Evolutionary conservation across 2,329 filamentous ascomycete species (phyloP).

Genomic region (Ophiocordyceps camponoti-floridani): DNA sequence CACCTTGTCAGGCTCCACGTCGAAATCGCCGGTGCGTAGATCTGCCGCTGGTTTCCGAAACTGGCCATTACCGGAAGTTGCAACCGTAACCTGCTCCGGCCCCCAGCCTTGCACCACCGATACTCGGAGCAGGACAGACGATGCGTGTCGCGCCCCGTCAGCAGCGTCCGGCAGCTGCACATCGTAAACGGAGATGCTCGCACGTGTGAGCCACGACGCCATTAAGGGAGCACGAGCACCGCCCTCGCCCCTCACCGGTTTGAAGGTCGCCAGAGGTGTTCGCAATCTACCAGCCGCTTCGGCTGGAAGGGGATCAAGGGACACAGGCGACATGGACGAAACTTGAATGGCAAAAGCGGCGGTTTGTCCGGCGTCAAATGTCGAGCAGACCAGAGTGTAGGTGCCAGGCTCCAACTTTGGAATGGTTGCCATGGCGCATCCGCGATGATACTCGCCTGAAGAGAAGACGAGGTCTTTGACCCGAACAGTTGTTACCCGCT

Average conservation of each 20-base stretch:
- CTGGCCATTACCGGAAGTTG: slow-evolving; percentile 51
- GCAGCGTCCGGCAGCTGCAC: slow-evolving; percentile 9
- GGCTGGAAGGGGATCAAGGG: slow-evolving; percentile 42
- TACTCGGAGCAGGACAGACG: slow-evolving; percentile 42
- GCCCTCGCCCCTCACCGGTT: slow-evolving; percentile 24
- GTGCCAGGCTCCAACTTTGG: slow-evolving; percentile 44
- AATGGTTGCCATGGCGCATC: slow-evolving; percentile 53
- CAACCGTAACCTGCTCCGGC: slow-evolving; percentile 45
- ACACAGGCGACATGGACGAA: slow-evolving; percentile 40
- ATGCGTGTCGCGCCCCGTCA: slow-evolving; percentile 14
- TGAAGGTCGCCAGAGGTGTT: slow-evolving; percentile 37
- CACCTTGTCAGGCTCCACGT: slow-evolving; percentile 48
- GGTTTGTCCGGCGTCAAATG: slow-evolving; percentile 66
- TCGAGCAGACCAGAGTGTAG: slow-evolving; percentile 83
- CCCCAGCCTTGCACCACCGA: slow-evolving; percentile 58
- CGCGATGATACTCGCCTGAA: slow-evolving; percentile 76
- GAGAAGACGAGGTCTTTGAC: slow-evolving; percentile 63
- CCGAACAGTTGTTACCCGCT: slow-evolving; percentile 50
- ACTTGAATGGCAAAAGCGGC: slow-evolving; percentile 60
- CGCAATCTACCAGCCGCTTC: slow-evolving; percentile 61
- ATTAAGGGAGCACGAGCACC: slow-evolving; percentile 20
- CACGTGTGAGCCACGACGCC: slow-evolving; percentile 35
- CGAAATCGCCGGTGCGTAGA: slow-evolving; percentile 55
- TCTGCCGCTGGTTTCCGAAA: slow-evolving; percentile 51
- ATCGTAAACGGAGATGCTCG: slow-evolving; percentile 19